Base-by-base conservation (phyloP, 2,329 filamentous ascomycete genomes). In the Dactylellina cionopaga region DNA sequence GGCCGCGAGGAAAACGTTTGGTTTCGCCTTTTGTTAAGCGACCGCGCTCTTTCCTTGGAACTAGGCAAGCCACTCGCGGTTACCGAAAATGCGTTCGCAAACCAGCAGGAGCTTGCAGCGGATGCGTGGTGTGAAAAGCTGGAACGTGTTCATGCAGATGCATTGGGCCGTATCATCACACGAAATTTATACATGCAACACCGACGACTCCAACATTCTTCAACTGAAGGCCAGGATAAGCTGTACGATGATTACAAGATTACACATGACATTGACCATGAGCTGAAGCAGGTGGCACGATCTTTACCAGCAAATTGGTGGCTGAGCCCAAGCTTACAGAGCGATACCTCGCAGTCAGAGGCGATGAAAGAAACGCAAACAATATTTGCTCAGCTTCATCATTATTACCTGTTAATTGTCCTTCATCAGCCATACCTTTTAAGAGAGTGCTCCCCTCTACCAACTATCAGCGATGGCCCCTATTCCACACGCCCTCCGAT, bases 371-470 rank as follows among this genome's bases (percentile, higher is more conserved):
- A 25, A n/a, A 74, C 75, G 1, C 52, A 29, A 5, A 75, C 55
- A n/a, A 33, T 77, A 17, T 49, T 71, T 10, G 19, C 66, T 10
- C 76, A 77, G 29, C 73, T 76, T 43, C 76, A 77, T 39, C 76
- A 78, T 17, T 66, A 76, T 27, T 78, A 77, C 43, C 46, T 77
- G 47, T 41, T 75, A 17, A 56, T 76, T 4, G 56, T 76, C 19
- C 55, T 76, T 1, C 75, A 77, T 27, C 76, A 76, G 33, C 76
- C 76, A 22, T 76, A 76, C 44, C n/a, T 75, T 15, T 44, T 75
- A 5, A 39, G n/a, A 10, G 41, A 9, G 60, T 74, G 33, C 58
- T 54, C 17, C 7, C 15, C 25, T 29, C 10, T 27, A 22, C 17
- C 17, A 27, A 33, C 11, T 11, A 31, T 17, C 15, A 22, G n/a